phyloP scores from a whole-genome alignment of 768 basidiomycete genomes.

The Mycena haematopus region DNA sequence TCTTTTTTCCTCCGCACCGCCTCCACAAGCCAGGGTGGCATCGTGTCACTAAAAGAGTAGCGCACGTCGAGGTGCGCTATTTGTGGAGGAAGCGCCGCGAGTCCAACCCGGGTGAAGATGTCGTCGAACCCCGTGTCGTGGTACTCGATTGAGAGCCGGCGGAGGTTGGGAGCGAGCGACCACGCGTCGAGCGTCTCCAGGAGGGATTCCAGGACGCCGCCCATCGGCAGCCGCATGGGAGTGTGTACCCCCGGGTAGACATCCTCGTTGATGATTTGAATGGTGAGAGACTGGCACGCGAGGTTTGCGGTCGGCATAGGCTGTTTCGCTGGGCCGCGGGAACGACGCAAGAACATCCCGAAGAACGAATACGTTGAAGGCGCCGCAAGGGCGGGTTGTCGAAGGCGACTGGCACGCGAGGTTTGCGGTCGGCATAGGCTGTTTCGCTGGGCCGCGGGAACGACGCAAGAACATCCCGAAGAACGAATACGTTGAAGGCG shows the following conservation, averaged over 20 bases:
- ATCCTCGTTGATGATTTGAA: slow-evolving; percentile 10
- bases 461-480: not conserved
- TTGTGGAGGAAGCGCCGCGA: slow-evolving; percentile 8
- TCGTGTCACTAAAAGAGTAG: slow-evolving; percentile 3
- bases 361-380: not conserved
- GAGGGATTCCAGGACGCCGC: slow-evolving; percentile 12
- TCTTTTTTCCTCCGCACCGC: slow-evolving; percentile 5
- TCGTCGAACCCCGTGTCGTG: slow-evolving; percentile 19
- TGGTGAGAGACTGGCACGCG: slow-evolving; percentile 15
- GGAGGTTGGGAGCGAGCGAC: slow-evolving; percentile 19
- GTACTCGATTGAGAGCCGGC: slow-evolving; percentile 24
- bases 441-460: not conserved
- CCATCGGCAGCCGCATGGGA: slow-evolving; percentile 10
- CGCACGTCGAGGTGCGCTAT: slow-evolving; percentile 17
- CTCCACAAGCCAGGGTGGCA: not conserved
- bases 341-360: not conserved
- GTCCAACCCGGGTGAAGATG: slow-evolving; percentile 7
- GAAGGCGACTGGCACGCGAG: slow-evolving; percentile 18
- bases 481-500: not conserved
- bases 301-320: slow-evolving; percentile 1
- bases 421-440: not conserved
- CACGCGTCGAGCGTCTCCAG: slow-evolving; percentile 16
- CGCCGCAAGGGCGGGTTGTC: too few species aligned
- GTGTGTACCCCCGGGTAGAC: not conserved
- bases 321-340: not conserved